Evolutionary conservation across 2,329 filamentous ascomycete species (phyloP).

Genomic region (Delphinella strobiligena): DNA sequence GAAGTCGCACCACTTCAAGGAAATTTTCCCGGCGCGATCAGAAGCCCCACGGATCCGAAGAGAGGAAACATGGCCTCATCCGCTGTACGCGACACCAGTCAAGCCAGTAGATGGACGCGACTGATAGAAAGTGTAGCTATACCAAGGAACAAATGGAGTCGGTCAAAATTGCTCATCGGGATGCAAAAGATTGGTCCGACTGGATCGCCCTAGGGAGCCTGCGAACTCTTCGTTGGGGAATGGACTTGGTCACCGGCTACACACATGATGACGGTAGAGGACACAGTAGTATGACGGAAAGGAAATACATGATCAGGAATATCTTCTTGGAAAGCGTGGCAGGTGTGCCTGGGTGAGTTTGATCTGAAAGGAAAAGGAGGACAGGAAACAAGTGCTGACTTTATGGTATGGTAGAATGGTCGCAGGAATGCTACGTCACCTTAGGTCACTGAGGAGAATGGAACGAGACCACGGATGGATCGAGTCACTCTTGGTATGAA

Average conservation of each 20-base stretch:
- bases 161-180: constrained; percentile 65
- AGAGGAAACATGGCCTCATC: constrained; percentile 37
- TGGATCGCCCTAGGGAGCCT: constrained; percentile 67
- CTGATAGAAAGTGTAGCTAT: constrained; percentile 37
- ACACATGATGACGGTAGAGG: constrained; percentile 60
- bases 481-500: constrained; percentile 12
- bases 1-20: constrained; percentile 22
- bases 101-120: not conserved
- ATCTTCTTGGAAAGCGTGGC: constrained; percentile 92
- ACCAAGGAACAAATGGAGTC: constrained; percentile 65
- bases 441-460: constrained; percentile 71
- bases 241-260: constrained; percentile 73
- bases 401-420: no score
- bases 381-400: no score
- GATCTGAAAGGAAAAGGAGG: no score
- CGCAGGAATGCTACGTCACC: constrained; percentile 82
- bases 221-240: constrained; percentile 61
- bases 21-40: constrained; percentile 33
- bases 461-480: constrained; percentile 85
- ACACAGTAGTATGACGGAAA: constrained; percentile 62
- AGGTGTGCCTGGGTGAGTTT: constrained; percentile 88
- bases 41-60: constrained; percentile 32
- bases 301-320: constrained; percentile 82
- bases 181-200: constrained; percentile 62
- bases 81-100: constrained; percentile 21